These are phyloP conservation scores for Syncephalastrum racemosum DNA, from an alignment of 371 early-diverging fungal species.

Conservation along the genomic window DNA sequence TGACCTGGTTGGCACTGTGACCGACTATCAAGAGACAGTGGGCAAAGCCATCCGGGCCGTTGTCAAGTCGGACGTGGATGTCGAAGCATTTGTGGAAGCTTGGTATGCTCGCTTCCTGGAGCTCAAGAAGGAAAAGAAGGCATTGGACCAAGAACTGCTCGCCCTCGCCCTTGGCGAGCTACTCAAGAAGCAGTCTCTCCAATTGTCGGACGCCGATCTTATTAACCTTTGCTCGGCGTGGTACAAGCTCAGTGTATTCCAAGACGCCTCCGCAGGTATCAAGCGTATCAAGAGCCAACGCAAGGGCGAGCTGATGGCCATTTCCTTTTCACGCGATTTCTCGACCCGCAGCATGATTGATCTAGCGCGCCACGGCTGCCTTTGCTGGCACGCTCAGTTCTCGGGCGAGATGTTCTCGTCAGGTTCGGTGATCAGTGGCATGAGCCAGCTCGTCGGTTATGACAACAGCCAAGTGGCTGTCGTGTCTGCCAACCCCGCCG, in stretches of 20 bases:
- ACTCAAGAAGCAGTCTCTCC: conserved; percentile 23
- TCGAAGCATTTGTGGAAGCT: conserved; percentile 21
- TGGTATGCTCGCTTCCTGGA: conserved; percentile 33
- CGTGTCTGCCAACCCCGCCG: conserved; percentile 34
- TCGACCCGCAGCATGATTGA: conserved; percentile 41
- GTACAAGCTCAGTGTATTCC: conserved; percentile 29
- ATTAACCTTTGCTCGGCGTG: conserved; percentile 25
- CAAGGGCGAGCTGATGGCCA: conserved; percentile 23
- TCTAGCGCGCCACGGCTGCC: conserved; percentile 36
- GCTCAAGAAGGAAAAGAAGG: conserved; percentile 19
- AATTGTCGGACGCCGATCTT: conserved; percentile 28
- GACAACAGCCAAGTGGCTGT: conserved; percentile 31
- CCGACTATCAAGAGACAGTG: conserved; percentile 31
- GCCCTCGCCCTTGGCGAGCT: conserved; percentile 21
- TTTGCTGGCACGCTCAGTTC: conserved; percentile 49
- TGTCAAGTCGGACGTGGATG: conserved; percentile 20
- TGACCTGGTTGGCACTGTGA: conserved; percentile 36
- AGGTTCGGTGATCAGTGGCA: conserved; percentile 20
- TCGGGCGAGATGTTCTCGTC: conserved; percentile 36
- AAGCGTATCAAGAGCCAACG: conserved; percentile 33
- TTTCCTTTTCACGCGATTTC: conserved; percentile 37
- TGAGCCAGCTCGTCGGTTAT: conserved; percentile 30
- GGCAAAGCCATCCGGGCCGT: conserved; percentile 21
- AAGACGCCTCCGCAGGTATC: conserved; percentile 32
- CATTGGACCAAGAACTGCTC: conserved; percentile 25